phyloP scores from a whole-genome alignment of 2,329 filamentous ascomycete species.

The Cytospora leucostoma region DNA sequence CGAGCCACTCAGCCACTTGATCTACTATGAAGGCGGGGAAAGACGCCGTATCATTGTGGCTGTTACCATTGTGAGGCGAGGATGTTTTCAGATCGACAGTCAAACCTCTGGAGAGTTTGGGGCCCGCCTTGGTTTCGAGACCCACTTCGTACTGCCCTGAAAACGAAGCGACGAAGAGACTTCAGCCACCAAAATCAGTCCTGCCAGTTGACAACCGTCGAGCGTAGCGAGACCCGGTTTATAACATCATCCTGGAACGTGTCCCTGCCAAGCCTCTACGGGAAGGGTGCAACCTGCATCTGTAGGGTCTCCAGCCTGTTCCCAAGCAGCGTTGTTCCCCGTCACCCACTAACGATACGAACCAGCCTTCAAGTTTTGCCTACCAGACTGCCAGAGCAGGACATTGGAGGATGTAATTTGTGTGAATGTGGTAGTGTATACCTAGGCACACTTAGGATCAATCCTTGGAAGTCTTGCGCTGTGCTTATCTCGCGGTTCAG shows the following conservation, averaged over 20 bases:
- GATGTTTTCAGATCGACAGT: too few species aligned
- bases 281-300: not conserved
- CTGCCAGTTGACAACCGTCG: too few species aligned
- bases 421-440: not conserved
- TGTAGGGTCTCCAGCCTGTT: not conserved
- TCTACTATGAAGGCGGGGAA: not conserved
- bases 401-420: not conserved
- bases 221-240: not conserved
- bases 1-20: not conserved
- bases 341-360: too few species aligned
- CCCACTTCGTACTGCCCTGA: not conserved
- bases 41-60: not conserved
- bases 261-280: not conserved
- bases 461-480: not conserved
- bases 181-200: not conserved
- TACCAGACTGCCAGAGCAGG: not conserved
- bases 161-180: not conserved
- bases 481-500: not conserved
- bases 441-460: too few species aligned
- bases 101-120: too few species aligned
- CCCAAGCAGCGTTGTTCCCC: not conserved
- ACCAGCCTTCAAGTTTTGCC: not conserved
- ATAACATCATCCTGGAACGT: not conserved
- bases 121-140: not conserved
- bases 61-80: not conserved